Base-by-base conservation (phyloP, 106 monocot genomes). In the Alisma plantagoaquatica region DNA sequence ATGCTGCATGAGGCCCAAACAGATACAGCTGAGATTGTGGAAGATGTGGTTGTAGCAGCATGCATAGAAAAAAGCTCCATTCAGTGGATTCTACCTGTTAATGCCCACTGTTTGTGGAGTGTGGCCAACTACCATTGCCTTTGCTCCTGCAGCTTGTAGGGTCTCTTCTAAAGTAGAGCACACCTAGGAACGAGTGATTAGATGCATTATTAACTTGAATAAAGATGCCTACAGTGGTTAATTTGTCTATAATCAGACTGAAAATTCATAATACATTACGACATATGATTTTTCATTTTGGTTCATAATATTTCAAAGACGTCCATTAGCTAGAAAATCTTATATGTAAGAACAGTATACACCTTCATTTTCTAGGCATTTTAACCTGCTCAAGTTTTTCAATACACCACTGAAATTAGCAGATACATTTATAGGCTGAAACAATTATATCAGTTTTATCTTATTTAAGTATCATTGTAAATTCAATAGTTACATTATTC, bases 111-210 rank as follows among this genome's bases (percentile, higher is more conserved):
- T 31, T 27, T 94, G 87, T 21, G 93, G 93, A 56, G 93, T 94
- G 43, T 87, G 93, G 30, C 93, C 93, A 41, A 94, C 80, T 21
- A 94, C 77, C 80, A 94, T 87, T 25, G 75, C 80, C 41, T 78
- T 83, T 14, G 93, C 93, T 54, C 77, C 77, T 42, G 78, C 26
- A 38, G 61, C 64, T 59, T 70, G 56, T 46, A 94, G 51, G 46
- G 83, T 87, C 44, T 83, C 75, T 48, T 87, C 77, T 8, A 69
- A 51, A 31, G 77, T 62, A 22, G 83, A 77, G 14, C 80, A 87
- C 56, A 94, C 69, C 93, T 94, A 38, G 35, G 60, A 62, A 20
- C 59, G 26, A 17, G 61, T 24, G 14, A 30, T 48, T 16, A 4
- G 27, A 18, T 51, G 6, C 21, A 11, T 20, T 29, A 33, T 21